Base-by-base conservation (phyloP, 2,329 filamentous ascomycete genomes). In the Aspergillus viridinutans region DNA sequence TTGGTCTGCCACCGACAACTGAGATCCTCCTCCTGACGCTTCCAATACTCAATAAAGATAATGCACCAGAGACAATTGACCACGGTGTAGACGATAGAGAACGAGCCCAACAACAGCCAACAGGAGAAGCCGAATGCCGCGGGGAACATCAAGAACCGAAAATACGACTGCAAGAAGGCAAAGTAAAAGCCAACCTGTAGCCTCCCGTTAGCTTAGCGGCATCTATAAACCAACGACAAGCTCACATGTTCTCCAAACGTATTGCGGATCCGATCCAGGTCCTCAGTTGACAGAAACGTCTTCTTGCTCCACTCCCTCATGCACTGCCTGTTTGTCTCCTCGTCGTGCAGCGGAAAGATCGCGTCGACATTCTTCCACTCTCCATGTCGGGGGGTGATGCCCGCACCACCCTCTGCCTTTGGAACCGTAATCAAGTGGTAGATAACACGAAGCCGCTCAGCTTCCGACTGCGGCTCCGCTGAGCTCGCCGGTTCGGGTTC, bases 11-110 rank as follows among this genome's bases (percentile, higher is more conserved):
- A 97, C 64, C 91, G 85, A 20, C 97, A 87, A 14, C 90, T 88
- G 17, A 97, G 80, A 69, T 97, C 93, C 8, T 88, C 80, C 74
- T 97, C 91, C 74, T 96, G 90, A 66, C 92, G 89, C 77, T 95
- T 96, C 93, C 93, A 97, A 73, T 90, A 96, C 72, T 97, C 94
- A 58, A 96, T 89, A 70, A 97, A 97, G 52, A 94, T 77, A 2
- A 95, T 86, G 57, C 89, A 88, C 90, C 92, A 96, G 5, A 97
- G 79, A 32, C 86, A 88, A 70, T 88, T 93, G 52, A 89, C 82
- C 2, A 94, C 74, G 4, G 90, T 89, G 66, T 96, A 97, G 53
- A 94, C 75, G 56, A 86, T 84, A 3, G 92, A 96, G 74, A 91
- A 97, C 56, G 88, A 85, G 8, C 92, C 91, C 0, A 97, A 80